Evolutionary conservation across 1,284 basidiomycete species (phyloP).

Genomic region (Ustilago tritici): DNA sequence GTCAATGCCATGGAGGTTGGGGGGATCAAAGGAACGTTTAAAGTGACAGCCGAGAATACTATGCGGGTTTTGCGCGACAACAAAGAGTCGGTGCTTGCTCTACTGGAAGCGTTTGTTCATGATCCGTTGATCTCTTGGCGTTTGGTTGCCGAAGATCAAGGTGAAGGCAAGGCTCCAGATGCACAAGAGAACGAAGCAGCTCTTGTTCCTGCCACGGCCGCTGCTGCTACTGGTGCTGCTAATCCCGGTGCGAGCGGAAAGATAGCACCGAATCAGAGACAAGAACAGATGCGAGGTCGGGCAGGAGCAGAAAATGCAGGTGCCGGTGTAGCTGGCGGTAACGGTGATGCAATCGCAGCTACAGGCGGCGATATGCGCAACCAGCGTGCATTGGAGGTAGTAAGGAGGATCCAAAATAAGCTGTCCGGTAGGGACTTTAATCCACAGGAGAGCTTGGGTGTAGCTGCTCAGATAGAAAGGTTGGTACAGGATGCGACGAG

Average conservation of each 20-base stretch:
- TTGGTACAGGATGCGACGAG: conserved; percentile 66
- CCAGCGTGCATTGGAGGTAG: conserved; percentile 66
- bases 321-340: not conserved
- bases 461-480: conserved; percentile 63
- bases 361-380: conserved; percentile 55
- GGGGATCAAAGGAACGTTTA: conserved; percentile 97
- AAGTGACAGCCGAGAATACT: conserved; percentile 93
- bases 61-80: conserved; percentile 97
- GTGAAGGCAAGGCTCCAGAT: conserved; percentile 60
- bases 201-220: conserved; percentile 5
- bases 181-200: conserved; percentile 62
- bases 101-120: conserved; percentile 84
- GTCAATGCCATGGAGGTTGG: conserved; percentile 98
- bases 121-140: conserved; percentile 76
- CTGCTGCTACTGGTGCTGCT: conserved; percentile 15
- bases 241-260: conserved; percentile 11
- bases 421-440: conserved; percentile 66
- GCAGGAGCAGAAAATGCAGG: not conserved
- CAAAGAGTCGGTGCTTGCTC: conserved; percentile 97
- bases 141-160: conserved; percentile 58
- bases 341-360: conserved; percentile 14
- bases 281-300: not conserved
- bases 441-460: conserved; percentile 52
- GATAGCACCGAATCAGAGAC: conserved; percentile 19
- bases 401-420: conserved; percentile 68